These are phyloP conservation scores for Sutorius australiensis DNA, from an alignment of 768 basidiomycete species.

Conservation along the genomic window DNA sequence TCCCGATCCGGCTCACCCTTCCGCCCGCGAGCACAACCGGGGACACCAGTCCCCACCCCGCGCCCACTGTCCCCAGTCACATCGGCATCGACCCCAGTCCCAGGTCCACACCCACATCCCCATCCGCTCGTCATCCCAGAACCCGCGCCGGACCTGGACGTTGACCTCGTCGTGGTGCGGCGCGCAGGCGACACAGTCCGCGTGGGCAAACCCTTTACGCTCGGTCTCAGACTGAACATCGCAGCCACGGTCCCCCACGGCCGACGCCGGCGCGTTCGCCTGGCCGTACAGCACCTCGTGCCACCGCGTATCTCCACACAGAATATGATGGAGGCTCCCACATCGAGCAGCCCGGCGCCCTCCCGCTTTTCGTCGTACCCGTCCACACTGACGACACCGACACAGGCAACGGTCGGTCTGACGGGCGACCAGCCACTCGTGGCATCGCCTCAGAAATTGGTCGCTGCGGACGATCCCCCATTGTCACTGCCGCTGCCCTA, in stretches of 20 bases:
- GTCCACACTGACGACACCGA: slow-evolving; percentile 5
- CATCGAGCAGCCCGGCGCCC: background rate
- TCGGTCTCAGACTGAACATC: slow-evolving; percentile 52
- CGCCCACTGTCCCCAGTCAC: slow-evolving; percentile 33
- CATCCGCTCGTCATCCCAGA: slow-evolving; percentile 24
- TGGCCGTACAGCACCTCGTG: slow-evolving; percentile 67
- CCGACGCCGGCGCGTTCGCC: slow-evolving; percentile 40
- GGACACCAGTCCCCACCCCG: slow-evolving; percentile 21
- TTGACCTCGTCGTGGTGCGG: slow-evolving; percentile 52
- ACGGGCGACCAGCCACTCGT: slow-evolving; percentile 8
- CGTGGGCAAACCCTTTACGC: slow-evolving; percentile 57
- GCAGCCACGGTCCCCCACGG: slow-evolving; percentile 39
- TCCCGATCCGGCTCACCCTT: slow-evolving; percentile 43
- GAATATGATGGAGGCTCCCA: slow-evolving; percentile 4
- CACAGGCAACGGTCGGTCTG: slow-evolving; percentile 1
- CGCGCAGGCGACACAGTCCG: slow-evolving; percentile 42
- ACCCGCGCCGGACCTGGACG: slow-evolving; percentile 43
- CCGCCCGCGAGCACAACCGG: slow-evolving; percentile 31
- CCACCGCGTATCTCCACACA: slow-evolving; percentile 32
- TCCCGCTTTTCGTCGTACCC: slow-evolving; percentile 8
- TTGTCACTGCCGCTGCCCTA: slow-evolving; percentile 44
- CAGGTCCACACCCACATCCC: slow-evolving; percentile 11
- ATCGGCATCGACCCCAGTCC: slow-evolving; percentile 19
- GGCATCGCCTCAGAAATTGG: slow-evolving; percentile 13
- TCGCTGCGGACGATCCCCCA: slow-evolving; percentile 8